Percentiles rank a stretch among this genome's conserved stretches.
These are phyloP conservation scores for Gossypium australe DNA, from an alignment of 345 rosid species.

Conservation along the genomic window DNA sequence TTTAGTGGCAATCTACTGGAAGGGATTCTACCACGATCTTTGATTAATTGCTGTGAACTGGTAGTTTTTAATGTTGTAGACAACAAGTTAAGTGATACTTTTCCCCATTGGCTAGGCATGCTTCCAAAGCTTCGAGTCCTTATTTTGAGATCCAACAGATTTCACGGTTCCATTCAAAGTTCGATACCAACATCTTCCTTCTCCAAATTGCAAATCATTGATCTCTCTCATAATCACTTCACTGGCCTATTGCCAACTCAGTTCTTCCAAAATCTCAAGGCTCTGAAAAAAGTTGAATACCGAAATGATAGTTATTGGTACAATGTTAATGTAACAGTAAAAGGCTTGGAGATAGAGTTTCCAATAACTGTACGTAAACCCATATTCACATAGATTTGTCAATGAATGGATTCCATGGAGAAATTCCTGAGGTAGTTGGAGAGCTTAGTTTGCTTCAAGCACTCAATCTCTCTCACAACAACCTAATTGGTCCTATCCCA, in stretches of 20 bases:
- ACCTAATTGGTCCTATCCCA: too few relatives aligned
- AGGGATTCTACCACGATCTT: neutral
- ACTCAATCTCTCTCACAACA: neutral
- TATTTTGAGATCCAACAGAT: neutral
- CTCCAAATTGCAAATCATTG: neutral
- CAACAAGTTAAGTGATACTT: slow-evolving; percentile 9
- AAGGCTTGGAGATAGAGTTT: too few relatives aligned
- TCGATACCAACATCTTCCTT: neutral
- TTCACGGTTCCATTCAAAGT: neutral
- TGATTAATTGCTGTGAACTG: slow-evolving; percentile 14
- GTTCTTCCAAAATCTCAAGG: neutral
- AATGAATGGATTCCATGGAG: neutral
- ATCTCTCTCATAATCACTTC: neutral
- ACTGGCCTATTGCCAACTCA: neutral
- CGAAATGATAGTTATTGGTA: too few relatives aligned
- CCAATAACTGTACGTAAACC: neutral
- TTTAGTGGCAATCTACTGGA: too few relatives aligned
- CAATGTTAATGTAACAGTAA: too few relatives aligned
- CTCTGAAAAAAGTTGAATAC: neutral
- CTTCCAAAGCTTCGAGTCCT: neutral
- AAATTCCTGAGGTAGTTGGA: neutral
- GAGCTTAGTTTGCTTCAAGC: neutral
- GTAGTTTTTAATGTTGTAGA: neutral
- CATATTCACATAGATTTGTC: too few relatives aligned
- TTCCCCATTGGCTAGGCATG: neutral